Percentiles rank a stretch among this genome's conserved stretches.
Evolutionary conservation across 805 yeast genomes (phyloP).

Genomic region (Candida michaelii): DNA sequence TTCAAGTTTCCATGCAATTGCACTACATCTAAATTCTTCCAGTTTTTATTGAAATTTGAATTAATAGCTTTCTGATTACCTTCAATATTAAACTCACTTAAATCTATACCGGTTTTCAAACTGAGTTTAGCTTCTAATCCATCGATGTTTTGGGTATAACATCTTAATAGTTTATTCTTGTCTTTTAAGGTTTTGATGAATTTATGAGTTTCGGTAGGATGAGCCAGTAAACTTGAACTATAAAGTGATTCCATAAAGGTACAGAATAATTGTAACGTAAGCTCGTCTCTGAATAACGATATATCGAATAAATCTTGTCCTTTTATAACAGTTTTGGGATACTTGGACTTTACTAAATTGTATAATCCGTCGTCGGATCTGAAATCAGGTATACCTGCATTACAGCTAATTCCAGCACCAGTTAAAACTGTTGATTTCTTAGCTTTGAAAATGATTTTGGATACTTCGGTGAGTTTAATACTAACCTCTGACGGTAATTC

Average conservation of each 20-base stretch:
- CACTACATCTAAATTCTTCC: slow-evolving; percentile 74
- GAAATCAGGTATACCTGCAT: slow-evolving; percentile 97
- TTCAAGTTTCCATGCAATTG: slow-evolving; percentile 91
- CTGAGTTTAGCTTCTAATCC: slow-evolving; percentile 73
- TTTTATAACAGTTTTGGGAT: slow-evolving; percentile 62
- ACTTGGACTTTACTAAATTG: slow-evolving; percentile 62
- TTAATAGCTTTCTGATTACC: slow-evolving; percentile 12
- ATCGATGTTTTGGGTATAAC: slow-evolving; percentile 95
- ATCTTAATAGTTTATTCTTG: slow-evolving; percentile 67
- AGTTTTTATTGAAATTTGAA: slow-evolving; percentile 34
- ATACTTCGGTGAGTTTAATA: slow-evolving; percentile 38
- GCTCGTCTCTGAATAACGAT: slow-evolving; percentile 68
- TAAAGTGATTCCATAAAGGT: slow-evolving; percentile 85
- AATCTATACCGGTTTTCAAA: slow-evolving; percentile 55
- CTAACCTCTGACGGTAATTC: slow-evolving; percentile 27
- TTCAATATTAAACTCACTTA: slow-evolving; percentile 24
- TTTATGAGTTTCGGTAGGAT: slow-evolving; percentile 81
- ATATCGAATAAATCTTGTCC: slow-evolving; percentile 93
- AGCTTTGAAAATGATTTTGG: slow-evolving; percentile 48
- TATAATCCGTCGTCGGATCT: slow-evolving; percentile 83
- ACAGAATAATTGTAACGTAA: slow-evolving; percentile 72
- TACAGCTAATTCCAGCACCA: slow-evolving; percentile 96
- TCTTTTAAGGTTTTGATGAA: slow-evolving; percentile 64
- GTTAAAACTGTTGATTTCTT: slow-evolving; percentile 69
- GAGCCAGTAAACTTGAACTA: slow-evolving; percentile 58